These are phyloP conservation scores for Debaryomycetaceae sp. DNA, from an alignment of 1,139 yeast genomes.

Conservation along the genomic window DNA sequence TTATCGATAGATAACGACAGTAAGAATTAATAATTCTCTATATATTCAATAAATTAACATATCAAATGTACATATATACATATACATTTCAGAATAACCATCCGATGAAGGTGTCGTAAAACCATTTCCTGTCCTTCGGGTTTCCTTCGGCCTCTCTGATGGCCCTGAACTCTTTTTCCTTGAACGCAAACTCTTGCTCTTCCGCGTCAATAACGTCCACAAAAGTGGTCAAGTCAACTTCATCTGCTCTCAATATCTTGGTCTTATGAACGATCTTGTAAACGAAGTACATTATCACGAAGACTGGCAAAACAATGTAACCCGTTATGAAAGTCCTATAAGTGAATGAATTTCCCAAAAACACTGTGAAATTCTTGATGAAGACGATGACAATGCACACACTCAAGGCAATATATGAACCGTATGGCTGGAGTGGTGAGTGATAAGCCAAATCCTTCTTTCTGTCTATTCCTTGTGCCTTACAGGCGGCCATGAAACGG, in stretches of 20 bases:
- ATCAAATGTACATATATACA: background rate
- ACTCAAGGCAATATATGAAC: constrained; percentile 54
- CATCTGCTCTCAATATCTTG: constrained; percentile 47
- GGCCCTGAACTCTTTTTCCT: constrained; percentile 43
- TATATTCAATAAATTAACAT: background rate
- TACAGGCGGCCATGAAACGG: constrained; percentile 60
- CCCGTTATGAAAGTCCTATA: constrained; percentile 70
- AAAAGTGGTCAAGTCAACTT: constrained; percentile 62
- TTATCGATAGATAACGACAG: background rate
- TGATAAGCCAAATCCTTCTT: constrained; percentile 48
- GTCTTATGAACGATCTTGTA: constrained; percentile 58
- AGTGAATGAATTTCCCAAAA: constrained; percentile 50
- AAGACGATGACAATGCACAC: constrained; percentile 55
- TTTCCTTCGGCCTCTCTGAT: constrained; percentile 46
- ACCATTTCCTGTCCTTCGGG: constrained; percentile 45
- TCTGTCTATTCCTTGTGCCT: constrained; percentile 55
- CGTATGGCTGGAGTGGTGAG: constrained; percentile 68
- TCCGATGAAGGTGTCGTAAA: constrained; percentile 54
- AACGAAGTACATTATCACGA: constrained; percentile 50
- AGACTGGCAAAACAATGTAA: constrained; percentile 73
- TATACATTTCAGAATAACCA: constrained; percentile 40
- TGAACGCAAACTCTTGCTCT: constrained; percentile 51
- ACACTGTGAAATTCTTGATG: constrained; percentile 72
- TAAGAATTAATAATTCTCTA: background rate
- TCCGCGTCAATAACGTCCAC: constrained; percentile 68